Percentiles rank a stretch among this genome's conserved stretches.
Conservation (phyloP, 345 rosid genomes). For the Brassica juncea region DNA sequence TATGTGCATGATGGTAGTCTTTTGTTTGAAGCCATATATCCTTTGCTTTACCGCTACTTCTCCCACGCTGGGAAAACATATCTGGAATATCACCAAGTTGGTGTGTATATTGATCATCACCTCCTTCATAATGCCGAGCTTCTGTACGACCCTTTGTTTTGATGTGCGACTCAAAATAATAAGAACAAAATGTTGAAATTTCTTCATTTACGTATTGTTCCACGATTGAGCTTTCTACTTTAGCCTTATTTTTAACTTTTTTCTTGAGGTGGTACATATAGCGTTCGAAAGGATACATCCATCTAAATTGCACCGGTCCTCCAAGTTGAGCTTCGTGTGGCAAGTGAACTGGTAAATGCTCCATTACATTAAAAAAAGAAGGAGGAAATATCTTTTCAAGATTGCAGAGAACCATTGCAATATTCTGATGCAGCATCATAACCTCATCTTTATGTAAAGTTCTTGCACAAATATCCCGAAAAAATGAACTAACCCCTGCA, state of each 20-base stretch:
- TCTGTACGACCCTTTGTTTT: neutral
- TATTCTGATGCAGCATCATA: neutral
- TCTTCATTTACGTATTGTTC: neutral
- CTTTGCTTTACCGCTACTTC: neutral
- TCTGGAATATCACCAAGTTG: neutral
- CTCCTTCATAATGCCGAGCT: slow-evolving; percentile 4
- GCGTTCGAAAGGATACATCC: neutral
- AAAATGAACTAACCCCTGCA: neutral
- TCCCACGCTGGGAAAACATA: neutral
- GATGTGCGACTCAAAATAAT: slow-evolving; percentile 2
- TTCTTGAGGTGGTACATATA: neutral
- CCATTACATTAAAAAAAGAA: neutral
- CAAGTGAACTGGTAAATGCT: neutral
- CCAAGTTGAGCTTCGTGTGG: neutral
- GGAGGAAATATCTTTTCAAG: neutral
- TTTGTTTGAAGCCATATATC: neutral
- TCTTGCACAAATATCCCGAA: neutral
- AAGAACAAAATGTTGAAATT: neutral
- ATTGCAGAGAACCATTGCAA: neutral
- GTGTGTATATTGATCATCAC: neutral
- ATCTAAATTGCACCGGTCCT: neutral
- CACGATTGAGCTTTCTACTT: neutral
- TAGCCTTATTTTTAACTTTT: neutral
- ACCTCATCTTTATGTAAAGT: neutral
- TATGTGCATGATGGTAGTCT: neutral